Evolutionary conservation across 768 basidiomycete genomes (phyloP).

Genomic region (Guyanaporus albipodus): DNA sequence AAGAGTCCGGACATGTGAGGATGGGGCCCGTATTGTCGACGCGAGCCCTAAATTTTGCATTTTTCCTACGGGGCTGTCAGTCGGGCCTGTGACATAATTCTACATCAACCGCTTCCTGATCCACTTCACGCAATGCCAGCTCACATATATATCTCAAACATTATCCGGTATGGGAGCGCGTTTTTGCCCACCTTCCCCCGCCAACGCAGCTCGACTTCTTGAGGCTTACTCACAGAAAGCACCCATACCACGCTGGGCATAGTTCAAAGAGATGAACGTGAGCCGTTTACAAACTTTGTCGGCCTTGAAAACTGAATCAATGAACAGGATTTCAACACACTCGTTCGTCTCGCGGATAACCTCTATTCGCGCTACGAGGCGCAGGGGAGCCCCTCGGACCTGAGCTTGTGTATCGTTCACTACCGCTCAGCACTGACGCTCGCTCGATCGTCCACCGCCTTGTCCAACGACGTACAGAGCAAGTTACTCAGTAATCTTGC

Average conservation of each 20-base stretch:
- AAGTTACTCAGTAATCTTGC: slow-evolving; percentile 29
- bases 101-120: slow-evolving; percentile 3
- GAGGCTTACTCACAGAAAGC: too few relatives aligned
- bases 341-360: slow-evolving; percentile 23
- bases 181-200: slow-evolving; percentile 1
- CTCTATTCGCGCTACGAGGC: slow-evolving; percentile 24
- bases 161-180: slow-evolving; percentile 2
- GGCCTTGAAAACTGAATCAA: neutral
- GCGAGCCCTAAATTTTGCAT: too few relatives aligned
- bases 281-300: neutral
- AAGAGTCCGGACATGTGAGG: neutral
- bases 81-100: slow-evolving; percentile 13
- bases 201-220: too few relatives aligned
- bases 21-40: neutral
- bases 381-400: slow-evolving; percentile 18
- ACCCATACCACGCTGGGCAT: neutral
- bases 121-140: slow-evolving; percentile 5
- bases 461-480: slow-evolving; percentile 21
- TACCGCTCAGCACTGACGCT: slow-evolving; percentile 26
- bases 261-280: slow-evolving; percentile 16
- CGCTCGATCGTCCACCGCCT: slow-evolving; percentile 12
- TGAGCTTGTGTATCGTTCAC: slow-evolving; percentile 25
- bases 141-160: slow-evolving; percentile 15
- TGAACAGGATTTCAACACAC: slow-evolving; percentile 20
- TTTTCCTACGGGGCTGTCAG: slow-evolving; percentile 8